Base-by-base conservation (phyloP, 345 rosid species). In the Salix udensis region DNA sequence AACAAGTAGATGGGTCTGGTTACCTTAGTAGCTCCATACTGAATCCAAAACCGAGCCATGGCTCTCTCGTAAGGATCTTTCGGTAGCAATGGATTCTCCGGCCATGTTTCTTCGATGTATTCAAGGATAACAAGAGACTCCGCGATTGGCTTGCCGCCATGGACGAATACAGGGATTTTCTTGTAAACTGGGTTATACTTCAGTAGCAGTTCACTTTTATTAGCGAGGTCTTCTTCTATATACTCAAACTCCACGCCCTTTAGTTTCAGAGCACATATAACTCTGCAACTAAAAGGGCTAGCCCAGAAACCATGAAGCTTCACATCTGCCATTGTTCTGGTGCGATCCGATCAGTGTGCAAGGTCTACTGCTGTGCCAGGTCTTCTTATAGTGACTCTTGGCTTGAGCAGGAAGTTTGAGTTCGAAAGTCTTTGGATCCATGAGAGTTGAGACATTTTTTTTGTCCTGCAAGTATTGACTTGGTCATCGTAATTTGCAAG, bases 81-180 rank as follows among this genome's bases (percentile, higher is more conserved):
- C 6, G 82, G 77, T 46, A 79, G 26, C 74, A 79, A 30, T 4
- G 77, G 82, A 42, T 42, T 21, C 21, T 60, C 16, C 0, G 82
- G 77, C 81, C 81, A 79, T n/a, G 69, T 42, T 39, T 79, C 77
- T 6, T 79, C 81, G 5, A 76, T 48, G 78, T 76, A 76, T 40
- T 76, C 66, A 14, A 76, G 40, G 30, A 76, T 76, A 6, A 76
- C 21, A n/a, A 67, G 14, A 26, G 78, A 76, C 53, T 76, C 78
- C 18, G 23, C 26, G 11, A 53, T 40, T 8, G 78, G 75, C 6
- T 74, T 62, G 62, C 36, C 78, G 1, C 52, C 74, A 42, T 73
- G 77, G 12, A 79, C 23, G 3, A 79, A 74, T 8, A 79, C 74
- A 4, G 82, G 82, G 21, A 74, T 52, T 34, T 66, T 72, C 72